Conservation (phyloP, 805 yeast species). For the Debaryomyces tyrocola region DNA sequence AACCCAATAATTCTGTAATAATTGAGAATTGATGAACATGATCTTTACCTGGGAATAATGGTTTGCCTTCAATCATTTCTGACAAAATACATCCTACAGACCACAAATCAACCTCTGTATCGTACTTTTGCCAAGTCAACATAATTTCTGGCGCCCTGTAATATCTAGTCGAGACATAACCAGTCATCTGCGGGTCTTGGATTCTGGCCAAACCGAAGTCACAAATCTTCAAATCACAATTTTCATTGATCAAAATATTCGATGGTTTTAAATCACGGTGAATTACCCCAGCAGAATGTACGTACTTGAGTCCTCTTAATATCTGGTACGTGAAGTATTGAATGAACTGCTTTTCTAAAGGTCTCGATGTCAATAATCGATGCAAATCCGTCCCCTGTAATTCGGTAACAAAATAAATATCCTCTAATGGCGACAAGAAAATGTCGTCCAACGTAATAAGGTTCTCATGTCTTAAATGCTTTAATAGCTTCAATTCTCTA, state of each 20-base stretch:
- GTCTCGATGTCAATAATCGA: conserved; percentile 85
- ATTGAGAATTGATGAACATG: conserved; percentile 98
- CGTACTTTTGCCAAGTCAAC: conserved; percentile 98
- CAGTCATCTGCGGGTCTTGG: conserved; percentile 99
- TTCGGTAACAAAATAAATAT: conserved; percentile 94
- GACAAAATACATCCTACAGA: conserved; percentile 96
- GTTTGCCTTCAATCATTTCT: conserved; percentile 96
- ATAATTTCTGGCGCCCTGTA: conserved; percentile 98
- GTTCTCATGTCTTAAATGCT: conserved; percentile 93
- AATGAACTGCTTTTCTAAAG: conserved; percentile 92
- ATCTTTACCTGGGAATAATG: conserved; percentile 96
- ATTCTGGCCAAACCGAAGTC: conserved; percentile 95
- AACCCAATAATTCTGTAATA: conserved; percentile 92
- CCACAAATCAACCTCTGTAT: conserved; percentile 97
- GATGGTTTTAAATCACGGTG: conserved; percentile 88
- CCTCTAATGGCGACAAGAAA: conserved; percentile 91
- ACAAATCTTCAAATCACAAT: conserved; percentile 88
- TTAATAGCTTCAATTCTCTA: conserved; percentile 89
- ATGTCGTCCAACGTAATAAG: conserved; percentile 90
- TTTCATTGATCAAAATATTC: conserved; percentile 82
- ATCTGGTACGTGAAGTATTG: conserved; percentile 97
- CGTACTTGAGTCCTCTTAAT: conserved; percentile 82
- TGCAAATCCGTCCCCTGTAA: conserved; percentile 96
- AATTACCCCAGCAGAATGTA: conserved; percentile 89
- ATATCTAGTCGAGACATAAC: conserved; percentile 93